These are phyloP conservation scores for Suhomyces vadensis DNA, from an alignment of 805 yeast genomes.

Conservation along the genomic window DNA sequence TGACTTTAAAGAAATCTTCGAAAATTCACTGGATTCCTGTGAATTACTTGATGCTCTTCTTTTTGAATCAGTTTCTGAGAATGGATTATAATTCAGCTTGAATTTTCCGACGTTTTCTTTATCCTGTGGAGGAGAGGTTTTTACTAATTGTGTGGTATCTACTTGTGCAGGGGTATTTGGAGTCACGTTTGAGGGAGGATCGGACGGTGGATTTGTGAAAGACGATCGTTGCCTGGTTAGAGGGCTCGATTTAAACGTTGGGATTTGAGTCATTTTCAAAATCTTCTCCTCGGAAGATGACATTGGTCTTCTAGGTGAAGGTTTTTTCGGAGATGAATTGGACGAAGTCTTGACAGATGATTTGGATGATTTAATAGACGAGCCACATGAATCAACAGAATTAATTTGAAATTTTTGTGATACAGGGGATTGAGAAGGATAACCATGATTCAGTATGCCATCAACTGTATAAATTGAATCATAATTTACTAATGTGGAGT, in stretches of 20 bases:
- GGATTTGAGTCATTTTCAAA: constrained; percentile 26
- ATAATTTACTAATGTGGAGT: constrained; percentile 4
- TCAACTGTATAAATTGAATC: background rate
- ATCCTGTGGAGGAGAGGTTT: background rate
- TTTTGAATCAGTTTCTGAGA: background rate
- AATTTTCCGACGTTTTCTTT: background rate
- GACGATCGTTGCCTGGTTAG: background rate
- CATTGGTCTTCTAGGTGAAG: constrained; percentile 18
- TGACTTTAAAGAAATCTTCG: background rate
- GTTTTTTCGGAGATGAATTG: constrained; percentile 9
- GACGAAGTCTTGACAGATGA: background rate
- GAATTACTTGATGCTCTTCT: background rate
- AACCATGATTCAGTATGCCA: background rate
- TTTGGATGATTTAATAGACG: constrained; percentile 4
- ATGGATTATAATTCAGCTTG: background rate
- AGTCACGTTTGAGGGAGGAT: background rate
- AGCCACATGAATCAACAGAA: background rate
- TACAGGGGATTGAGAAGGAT: background rate
- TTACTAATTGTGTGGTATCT: background rate
- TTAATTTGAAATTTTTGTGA: background rate
- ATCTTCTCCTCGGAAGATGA: constrained; percentile 27
- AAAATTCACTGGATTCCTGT: background rate
- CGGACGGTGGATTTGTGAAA: background rate
- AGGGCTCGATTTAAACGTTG: constrained; percentile 17
- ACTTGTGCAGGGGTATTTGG: background rate